phyloP scores from a whole-genome alignment of 192 early-diverging fungal genomes.

The Coemansia guatemalensis region DNA sequence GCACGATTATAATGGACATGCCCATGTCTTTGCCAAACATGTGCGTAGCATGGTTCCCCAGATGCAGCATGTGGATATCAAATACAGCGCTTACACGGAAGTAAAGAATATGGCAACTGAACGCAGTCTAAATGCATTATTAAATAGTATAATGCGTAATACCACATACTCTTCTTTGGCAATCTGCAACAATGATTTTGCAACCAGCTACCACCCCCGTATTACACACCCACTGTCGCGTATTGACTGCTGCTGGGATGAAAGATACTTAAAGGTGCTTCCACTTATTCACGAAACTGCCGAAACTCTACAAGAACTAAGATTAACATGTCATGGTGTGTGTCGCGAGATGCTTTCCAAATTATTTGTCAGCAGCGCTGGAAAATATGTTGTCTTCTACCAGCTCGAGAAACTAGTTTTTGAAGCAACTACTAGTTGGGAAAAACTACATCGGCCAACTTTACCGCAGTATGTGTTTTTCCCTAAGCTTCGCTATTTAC shows the following conservation, averaged over 20 bases:
- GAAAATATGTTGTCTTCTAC: constrained; percentile 7
- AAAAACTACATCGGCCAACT: not conserved
- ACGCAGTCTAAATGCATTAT: constrained; percentile 11
- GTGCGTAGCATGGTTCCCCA: constrained; percentile 12
- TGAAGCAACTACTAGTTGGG: not conserved
- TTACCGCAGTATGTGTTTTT: not conserved
- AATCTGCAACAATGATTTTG: constrained; percentile 16
- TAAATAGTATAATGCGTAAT: constrained; percentile 4
- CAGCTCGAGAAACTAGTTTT: constrained; percentile 8
- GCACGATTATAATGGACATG: constrained; percentile 21
- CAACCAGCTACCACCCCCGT: constrained; percentile 3
- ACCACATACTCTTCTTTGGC: constrained; percentile 6
- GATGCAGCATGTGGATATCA: not conserved
- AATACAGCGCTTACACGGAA: constrained; percentile 5
- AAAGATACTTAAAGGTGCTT: constrained; percentile 5
- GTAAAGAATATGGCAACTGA: not conserved
- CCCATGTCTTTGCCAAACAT: constrained; percentile 4
- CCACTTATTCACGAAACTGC: constrained; percentile 18
- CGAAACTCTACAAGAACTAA: constrained; percentile 1
- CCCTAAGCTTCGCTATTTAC: constrained; percentile 11
- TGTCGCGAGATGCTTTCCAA: not conserved
- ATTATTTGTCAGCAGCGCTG: constrained; percentile 6
- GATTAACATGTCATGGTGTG: constrained; percentile 3
- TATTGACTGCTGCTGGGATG: constrained; percentile 16
- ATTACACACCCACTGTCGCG: constrained; percentile 13